A percentile compares a stretch with the other conserved stretches of the same genome.
Evolutionary conservation across 2,329 filamentous ascomycete species (phyloP).

Genomic region (Colletotrichum gigasporum): DNA sequence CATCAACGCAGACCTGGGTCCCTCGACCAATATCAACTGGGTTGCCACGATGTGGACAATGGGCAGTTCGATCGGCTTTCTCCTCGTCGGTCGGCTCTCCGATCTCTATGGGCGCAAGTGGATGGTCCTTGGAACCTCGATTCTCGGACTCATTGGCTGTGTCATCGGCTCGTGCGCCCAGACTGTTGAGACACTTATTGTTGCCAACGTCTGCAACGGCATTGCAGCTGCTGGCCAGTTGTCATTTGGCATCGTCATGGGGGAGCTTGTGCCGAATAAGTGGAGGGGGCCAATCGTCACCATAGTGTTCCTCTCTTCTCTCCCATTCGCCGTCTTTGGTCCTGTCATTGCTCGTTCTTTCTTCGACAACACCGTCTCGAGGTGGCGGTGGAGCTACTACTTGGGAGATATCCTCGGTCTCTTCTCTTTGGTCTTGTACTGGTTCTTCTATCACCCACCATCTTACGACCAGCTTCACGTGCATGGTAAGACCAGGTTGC

Average conservation of each 20-base stretch:
- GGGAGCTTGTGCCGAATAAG: conserved; percentile 55
- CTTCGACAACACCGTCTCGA: conserved; percentile 49
- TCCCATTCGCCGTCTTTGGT: conserved; percentile 54
- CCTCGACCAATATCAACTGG: conserved; percentile 43
- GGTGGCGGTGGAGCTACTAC: conserved; percentile 62
- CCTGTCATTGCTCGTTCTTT: conserved; percentile 57
- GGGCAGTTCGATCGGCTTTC: conserved; percentile 47
- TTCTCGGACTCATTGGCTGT: conserved; percentile 47
- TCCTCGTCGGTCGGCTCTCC: conserved; percentile 22
- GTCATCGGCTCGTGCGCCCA: conserved; percentile 46
- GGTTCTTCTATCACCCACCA: conserved; percentile 57
- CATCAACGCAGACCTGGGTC: conserved; percentile 44
- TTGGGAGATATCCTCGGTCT: conserved; percentile 54
- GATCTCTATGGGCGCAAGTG: conserved; percentile 21
- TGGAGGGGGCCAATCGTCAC: conserved; percentile 47
- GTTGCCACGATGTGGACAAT: conserved; percentile 48
- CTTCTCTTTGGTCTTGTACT: conserved; percentile 50
- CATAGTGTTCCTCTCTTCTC: conserved; percentile 48
- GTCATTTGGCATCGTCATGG: conserved; percentile 51
- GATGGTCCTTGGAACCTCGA: conserved; percentile 32
- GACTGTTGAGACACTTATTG: conserved; percentile 48
- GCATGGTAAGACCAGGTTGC: conserved; percentile 43
- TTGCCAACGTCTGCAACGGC: conserved; percentile 47
- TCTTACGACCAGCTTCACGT: conserved; percentile 53
- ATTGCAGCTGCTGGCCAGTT: conserved; percentile 51